phyloP scores from a whole-genome alignment of 2,329 filamentous ascomycete genomes.

The Penicillium capsulatum region DNA sequence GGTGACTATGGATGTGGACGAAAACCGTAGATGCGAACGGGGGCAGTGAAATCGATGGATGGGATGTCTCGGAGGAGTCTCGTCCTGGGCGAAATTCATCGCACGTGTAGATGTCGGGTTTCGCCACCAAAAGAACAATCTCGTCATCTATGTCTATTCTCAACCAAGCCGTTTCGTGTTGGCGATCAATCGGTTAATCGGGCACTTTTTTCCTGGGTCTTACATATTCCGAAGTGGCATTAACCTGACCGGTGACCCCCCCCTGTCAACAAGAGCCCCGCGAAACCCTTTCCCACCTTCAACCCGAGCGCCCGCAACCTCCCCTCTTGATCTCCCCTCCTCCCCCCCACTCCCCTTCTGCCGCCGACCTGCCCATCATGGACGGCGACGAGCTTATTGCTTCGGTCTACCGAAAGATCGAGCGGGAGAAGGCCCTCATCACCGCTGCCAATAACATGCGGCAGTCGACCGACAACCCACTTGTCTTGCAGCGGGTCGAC shows the following conservation, averaged over 20 bases:
- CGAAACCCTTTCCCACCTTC: conserved; percentile 22
- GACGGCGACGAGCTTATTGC: conserved; percentile 61
- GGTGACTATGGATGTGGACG: too few species aligned
- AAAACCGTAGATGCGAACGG: too few species aligned
- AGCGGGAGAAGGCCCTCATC: conserved; percentile 93
- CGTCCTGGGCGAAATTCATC: conserved; percentile 1
- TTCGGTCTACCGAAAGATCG: conserved; percentile 93
- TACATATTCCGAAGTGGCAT: conserved; percentile 27
- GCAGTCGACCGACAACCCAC: conserved; percentile 89
- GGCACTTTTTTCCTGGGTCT: conserved; percentile 6
- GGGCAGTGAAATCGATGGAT: too few species aligned
- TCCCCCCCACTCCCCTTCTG: conserved; percentile 9
- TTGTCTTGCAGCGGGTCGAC: conserved; percentile 84
- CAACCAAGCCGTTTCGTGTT: too few species aligned
- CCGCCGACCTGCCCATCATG: conserved; percentile 45
- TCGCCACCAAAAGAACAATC: conserved; percentile 3
- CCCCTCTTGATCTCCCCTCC: conserved; percentile 12
- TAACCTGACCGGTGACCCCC: conserved; percentile 16
- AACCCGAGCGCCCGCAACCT: conserved; percentile 12
- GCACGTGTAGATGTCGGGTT: conserved; percentile 10
- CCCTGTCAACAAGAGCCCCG: conserved; percentile 28
- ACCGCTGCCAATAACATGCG: conserved; percentile 92
- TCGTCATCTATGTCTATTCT: too few species aligned
- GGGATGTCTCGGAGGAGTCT: conserved; percentile 5
- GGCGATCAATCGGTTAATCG: too few species aligned